Base-by-base conservation (phyloP, 768 basidiomycete species). In the Terana coerulea region DNA sequence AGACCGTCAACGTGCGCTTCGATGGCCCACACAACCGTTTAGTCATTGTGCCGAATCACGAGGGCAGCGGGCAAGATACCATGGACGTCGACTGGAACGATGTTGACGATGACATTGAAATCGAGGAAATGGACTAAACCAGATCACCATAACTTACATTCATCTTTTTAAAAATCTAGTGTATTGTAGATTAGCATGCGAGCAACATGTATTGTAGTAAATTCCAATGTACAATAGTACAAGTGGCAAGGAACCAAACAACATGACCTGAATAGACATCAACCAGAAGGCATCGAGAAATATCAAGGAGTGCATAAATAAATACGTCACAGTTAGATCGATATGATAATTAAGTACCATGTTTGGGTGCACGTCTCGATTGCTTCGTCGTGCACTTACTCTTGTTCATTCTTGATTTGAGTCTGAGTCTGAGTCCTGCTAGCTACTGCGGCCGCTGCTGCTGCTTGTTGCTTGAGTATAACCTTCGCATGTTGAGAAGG, bases 21-120 rank as follows among this genome's bases (percentile, higher is more conserved):
- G 92, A 98, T 62, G 81, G 87, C 2, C 84, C 84, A 17, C 80
- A 77, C 54, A 98, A 98, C 69, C 79, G 83, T 33, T 68, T 98
- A 28, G 67, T 76, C 26, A 81, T 95, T 45, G 62, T 87, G 24
- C 87, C 93, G 10, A 98, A 98, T 66, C 95, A 98, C 64, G 81
- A 85, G 60, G 77, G 76, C 30, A 67, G 50, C 19, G 69, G 64
- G 14, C 68, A 62, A 3, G 81, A 80, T 2, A 73, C 71, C 35
- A 76, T 80, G 69, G 73, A 77, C 42, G 75, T 89, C 65, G 86
- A 91, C 58, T 70, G 78, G 53, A 77, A 79, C 30, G 75, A 73
- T 43, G 69, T 69, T 28, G 77, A 79, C 36, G 75, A 76, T 47
- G 80, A 86, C 34, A 80, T 90, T 43, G 88, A 88, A 43, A 80